Base-by-base conservation (phyloP, 441 rosid species). In the Rhodomyrtus psidioides region DNA sequence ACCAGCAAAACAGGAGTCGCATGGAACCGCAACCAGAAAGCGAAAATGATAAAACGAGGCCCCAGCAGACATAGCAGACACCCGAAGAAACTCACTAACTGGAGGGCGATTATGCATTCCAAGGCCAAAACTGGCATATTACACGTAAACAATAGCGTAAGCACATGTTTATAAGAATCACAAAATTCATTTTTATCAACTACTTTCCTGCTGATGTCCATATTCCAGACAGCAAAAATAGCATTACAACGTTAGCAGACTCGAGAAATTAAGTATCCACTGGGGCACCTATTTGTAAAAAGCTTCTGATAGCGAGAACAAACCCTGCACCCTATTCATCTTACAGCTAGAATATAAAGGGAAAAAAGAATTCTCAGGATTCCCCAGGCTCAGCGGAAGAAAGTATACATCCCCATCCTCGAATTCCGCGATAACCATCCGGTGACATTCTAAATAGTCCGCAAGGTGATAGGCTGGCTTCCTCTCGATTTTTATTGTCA, bases 321-420 rank as follows among this genome's bases (percentile, higher is more conserved):
- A 88, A 88, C 90, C 87, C 92, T 90, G 89, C 82, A 85, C 86
- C 86, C 94, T 91, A 89, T 89, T 87, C 91, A 92, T 90, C 92
- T 90, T 91, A 87, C 92, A 90, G 86, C 92, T 83, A 84, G 91
- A 54, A 82, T 82, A 53, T 55, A 54, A 82, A 44, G 90, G 89
- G 53, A 89, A 85, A 84, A 62, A 90, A 85, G 34, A 60, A 74
- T 62, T 88, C 87, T 84, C 89, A 82, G 88, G 91, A 88, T 87
- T 65, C 83, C 86, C 89, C 87, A 76, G 51, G 26, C 81, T 87
- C 83, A 55, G 83, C 55, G 53, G 84, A 82, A 87, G 88, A 89
- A 87, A 59, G 83, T 84, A 87, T 85, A 85, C 86, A 89, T 51
- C 89, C 27, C 75, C 55, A 27, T 90, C 88, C 84, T 65, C 83